Evolutionary conservation across 345 rosid species (phyloP), one percentile per base, ranked within the genome.

Genomic region (Dimocarpus longan): DNA sequence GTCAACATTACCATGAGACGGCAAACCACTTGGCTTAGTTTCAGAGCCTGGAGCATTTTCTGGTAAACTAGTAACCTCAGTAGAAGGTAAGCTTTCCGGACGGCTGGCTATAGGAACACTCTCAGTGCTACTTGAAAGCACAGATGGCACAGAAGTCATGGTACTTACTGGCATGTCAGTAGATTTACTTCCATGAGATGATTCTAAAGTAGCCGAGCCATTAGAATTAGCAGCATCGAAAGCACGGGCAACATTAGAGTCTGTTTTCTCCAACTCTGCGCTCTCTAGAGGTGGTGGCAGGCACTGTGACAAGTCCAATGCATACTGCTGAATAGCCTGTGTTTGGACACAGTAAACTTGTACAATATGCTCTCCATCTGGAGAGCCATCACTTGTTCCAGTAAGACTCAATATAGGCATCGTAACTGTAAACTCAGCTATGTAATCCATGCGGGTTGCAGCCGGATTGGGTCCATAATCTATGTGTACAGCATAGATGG

Each of bases 381-480:
- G 73, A 52, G 85, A 78, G 84, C 88, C 78, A 74, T 92, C 94
- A 79, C 94, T 92, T 32, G 93, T 90, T 70, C 91, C 93, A 26
- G 97, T 90, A 26, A 92, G 84, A 78, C 97, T 90, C 87, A 92
- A 78, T 74, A 92, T 92, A 65, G 97, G 94, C 90, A 92, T 92
- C 19, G 94, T 86, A 21, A 92, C 94, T 15, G 94, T 92, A 77
- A 90, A 92, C 77, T 91, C 97, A 66, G 97, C 88, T 40, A 92
- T 82, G 83, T 88, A 92, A 81, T 88, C 94, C 91, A 92, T 82
- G 62, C 84, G 82, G 67, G 93, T 87, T 75, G 92, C 85, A 63
- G 90, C 86, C 16, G 97, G 94, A 81, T 86, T 74, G 73, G 83
- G 81, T 40, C 97, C 97, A 75, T 88, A 92, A 76, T 92, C 93